Evolutionary conservation across 768 basidiomycete genomes (phyloP), one percentile per base, ranked within the genome.

Genomic region (Naganishia vishniacii): DNA sequence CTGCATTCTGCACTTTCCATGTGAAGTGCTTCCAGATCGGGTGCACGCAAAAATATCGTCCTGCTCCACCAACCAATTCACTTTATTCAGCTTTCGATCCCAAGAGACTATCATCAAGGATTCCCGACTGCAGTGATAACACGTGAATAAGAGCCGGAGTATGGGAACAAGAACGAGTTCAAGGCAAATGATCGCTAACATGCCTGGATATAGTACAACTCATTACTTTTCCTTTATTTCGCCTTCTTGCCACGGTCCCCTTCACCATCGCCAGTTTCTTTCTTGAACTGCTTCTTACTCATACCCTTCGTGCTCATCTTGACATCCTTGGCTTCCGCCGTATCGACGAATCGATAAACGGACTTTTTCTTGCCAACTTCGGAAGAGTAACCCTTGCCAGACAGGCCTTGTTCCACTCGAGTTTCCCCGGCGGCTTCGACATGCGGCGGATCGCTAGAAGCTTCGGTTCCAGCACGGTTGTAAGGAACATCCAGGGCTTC

Each of bases 401-500:
- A 23, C 37, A 34, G 18, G 20, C 37, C 32, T 15, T n/a, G 31
- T 5, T 29, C 8, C 15, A 34, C n/a, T 32, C 31, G 18, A 20
- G 49, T 53, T 18, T 44, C 42, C 9, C 42, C 42, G 9, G 42
- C 42, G 18, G 42, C 42, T 11, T 44, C 42, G n/a, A 44, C 42
- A n/a, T 53, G 53, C 15, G 5, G 23, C 1, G 4, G 53, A 5
- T 20, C 37, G 11, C n/a, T 4, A 56, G 53, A 48, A 11, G 11
- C 20, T 12, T 25, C 13, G 20, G n/a, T 11, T 34, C 18, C 37
- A 23, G 53, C 40, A 20, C 63, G 63, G 53, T 64, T 64, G 32
- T 58, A 64, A 6, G 63, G 63, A 26, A 64, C 63, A 37, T 64
- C 63, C 18, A 64, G 23, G 34, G 63, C 44, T 18, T 44, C 53